phyloP scores from a whole-genome alignment of 163 green algal genomes.

The Coccomyxa subellipsoidea region DNA sequence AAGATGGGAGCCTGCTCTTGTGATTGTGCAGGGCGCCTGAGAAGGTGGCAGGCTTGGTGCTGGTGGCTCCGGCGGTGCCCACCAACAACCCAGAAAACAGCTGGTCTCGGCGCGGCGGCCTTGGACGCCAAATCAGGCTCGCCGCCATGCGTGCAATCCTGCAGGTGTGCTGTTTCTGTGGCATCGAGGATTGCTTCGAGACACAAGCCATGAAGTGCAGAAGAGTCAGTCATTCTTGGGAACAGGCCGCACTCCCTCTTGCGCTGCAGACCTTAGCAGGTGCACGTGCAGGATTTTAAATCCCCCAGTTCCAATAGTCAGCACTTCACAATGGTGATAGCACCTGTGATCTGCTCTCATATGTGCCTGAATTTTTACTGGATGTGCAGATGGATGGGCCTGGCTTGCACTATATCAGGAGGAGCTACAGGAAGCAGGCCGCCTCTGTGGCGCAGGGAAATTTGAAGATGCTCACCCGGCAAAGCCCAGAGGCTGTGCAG shows the following conservation, averaged over 20 bases:
- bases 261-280: too few relatives aligned
- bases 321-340: neutral
- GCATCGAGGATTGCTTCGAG: too few relatives aligned
- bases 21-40: conserved; percentile 23
- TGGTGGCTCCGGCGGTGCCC: conserved; percentile 46
- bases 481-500: neutral
- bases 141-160: conserved; percentile 27
- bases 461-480: conserved; percentile 10
- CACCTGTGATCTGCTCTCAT: neutral
- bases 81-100: conserved; percentile 15
- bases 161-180: neutral
- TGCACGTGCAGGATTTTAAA: too few relatives aligned
- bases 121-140: conserved; percentile 24
- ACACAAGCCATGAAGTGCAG: too few relatives aligned
- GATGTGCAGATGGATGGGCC: conserved; percentile 6
- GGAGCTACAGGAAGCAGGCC: conserved; percentile 22
- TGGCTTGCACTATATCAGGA: conserved; percentile 39
- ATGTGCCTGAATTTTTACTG: neutral
- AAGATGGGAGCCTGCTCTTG: neutral
- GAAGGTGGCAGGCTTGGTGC: conserved; percentile 27
- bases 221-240: too few relatives aligned
- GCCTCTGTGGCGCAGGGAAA: conserved; percentile 28
- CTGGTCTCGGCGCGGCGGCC: conserved; percentile 1
- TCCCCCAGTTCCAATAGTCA: too few relatives aligned
- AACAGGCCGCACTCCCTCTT: too few relatives aligned